Evolutionary conservation across 805 yeast species (phyloP), one percentile per base, ranked within the genome.

Genomic region (Schwanniomyces yamadae): DNA sequence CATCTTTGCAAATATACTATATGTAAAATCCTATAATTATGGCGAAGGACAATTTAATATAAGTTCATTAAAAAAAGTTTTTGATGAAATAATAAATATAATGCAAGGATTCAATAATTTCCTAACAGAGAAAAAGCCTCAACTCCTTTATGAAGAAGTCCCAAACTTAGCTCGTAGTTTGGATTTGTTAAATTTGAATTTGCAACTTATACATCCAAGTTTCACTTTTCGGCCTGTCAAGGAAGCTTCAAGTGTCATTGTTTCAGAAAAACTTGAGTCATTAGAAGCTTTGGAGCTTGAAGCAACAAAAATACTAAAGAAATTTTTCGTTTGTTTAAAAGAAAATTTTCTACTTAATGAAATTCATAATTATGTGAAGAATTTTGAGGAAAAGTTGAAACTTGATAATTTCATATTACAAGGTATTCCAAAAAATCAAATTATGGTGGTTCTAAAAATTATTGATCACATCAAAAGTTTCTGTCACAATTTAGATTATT

Each of bases 161-260:
- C 52, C 49, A 4, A 44, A 41, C 14, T 23, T 55, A 16, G 32
- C 36, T 15, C 37, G 41, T 8, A 26, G 40, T 23, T 27, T 31
- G 8, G 34, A 24, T 14, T 20, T n/a, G 11, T 40, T 55, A 9
- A 37, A 40, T n/a, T 28, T 34, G 12, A 47, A 42, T 17, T 42
- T 55, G 32, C 24, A 40, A 6, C 33, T 42, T 9, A 41, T 55
- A 5, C 41, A 41, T 12, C 20, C 45, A 12, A 18, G 30, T 6
- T 42, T 45, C 31, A 15, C 18, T n/a, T 40, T 39, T 27, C 49
- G 38, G 12, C 49, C 33, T 5, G 36, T 19, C 22, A 45, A 50
- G 33, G 33, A 37, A 4, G 36, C 50, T 23, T n/a, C n/a, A n/a
- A n/a, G n/a, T n/a, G n/a, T n/a, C n/a, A n/a, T 31, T 25, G 15